Evolutionary conservation across 2,329 filamentous ascomycete species (phyloP).

Genomic region (Botrytis squamosa): DNA sequence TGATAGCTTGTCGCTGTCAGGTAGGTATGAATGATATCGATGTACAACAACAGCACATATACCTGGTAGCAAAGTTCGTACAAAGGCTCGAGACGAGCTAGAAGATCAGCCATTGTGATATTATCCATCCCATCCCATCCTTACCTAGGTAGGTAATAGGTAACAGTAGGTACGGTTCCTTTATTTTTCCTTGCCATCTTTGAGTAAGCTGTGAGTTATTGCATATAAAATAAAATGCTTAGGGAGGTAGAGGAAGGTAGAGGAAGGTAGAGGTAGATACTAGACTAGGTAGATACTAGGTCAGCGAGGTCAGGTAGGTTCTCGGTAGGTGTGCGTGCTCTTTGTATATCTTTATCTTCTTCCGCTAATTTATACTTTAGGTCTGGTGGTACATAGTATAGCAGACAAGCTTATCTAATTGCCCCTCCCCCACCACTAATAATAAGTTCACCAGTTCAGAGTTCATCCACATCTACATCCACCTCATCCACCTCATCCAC

Average conservation of each 20-base stretch:
- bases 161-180: no score
- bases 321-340: no score
- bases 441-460: not conserved
- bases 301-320: no score
- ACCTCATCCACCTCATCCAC: not conserved
- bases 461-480: not conserved
- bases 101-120: not conserved
- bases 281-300: no score
- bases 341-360: no score
- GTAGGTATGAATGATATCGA: not conserved
- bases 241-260: no score
- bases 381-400: no score
- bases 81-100: not conserved
- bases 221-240: not conserved
- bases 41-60: not conserved
- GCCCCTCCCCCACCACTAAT: constrained; percentile 2
- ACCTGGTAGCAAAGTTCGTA: not conserved
- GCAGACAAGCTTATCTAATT: not conserved
- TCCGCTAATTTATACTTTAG: no score
- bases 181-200: not conserved
- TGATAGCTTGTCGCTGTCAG: not conserved
- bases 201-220: not conserved
- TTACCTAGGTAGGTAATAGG: no score
- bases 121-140: not conserved
- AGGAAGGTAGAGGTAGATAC: no score